Base-by-base conservation (phyloP, 2,329 filamentous ascomycete genomes). In the Tolypocladium amazonense region DNA sequence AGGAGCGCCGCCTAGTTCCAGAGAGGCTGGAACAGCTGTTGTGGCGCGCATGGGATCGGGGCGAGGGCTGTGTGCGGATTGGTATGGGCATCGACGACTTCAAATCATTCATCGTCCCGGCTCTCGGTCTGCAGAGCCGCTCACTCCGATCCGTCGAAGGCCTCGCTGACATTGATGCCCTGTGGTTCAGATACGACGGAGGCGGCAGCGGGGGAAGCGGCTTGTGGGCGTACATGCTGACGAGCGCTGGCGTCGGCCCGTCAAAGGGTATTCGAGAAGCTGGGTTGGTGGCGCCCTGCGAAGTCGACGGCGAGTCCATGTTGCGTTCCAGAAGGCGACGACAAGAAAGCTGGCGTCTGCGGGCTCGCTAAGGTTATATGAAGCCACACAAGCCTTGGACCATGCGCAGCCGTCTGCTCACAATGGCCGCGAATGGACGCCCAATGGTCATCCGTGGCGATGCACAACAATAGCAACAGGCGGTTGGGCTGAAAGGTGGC, bases 1-100 rank as follows among this genome's bases (percentile, higher is more conserved):
- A 70, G 0, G 76, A 73, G 1, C 69, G 66, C 12, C 63, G 65
- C 25, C 66, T 64, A 27, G 64, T 61, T 14, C 64, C 59, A 33
- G 66, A 60, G 14, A 12, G 54, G 27, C 20, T 20, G 23, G 50
- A 54, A 35, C n/a, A 23, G 20, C 50, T 54, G 20, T 23, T 35
- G 11, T n/a, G 30, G 12, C 30, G 50, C 50, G 30, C 50, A 20
- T 54, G 50, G 35, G 50, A 12, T 12, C 50, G 30, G 23, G 30
- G 20, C 30, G 30, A 37, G 0, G 50, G 20, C 50, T 15, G 18
- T 23, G 50, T 23, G 11, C 30, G 30, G 20, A 1, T 33, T 20
- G 30, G 50, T 37, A 23, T 8, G 1, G 50, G 50, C 11, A 20
- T 5, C 50, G 30, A 23, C 30, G 20, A 12, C 20, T 3, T 33